Evolutionary conservation across 305 asterid genomes (phyloP).

Genomic region (Ajuga reptans): DNA sequence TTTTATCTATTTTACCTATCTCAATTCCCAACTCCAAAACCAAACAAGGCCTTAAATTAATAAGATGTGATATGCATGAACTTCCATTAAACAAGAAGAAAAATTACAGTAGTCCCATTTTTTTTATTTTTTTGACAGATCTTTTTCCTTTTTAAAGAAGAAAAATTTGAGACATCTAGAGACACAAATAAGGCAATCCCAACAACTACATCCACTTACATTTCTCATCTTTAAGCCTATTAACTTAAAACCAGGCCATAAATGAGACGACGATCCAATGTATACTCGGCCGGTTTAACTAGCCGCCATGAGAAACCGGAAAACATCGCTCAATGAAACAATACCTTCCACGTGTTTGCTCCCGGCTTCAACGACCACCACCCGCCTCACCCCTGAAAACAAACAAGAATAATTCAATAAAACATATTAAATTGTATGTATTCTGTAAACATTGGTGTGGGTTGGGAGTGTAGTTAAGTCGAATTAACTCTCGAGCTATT

Average conservation of each 20-base stretch:
- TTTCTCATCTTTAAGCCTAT: constrained; percentile 30
- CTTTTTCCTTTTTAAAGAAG: constrained; percentile 7
- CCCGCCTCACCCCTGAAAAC: constrained; percentile 70
- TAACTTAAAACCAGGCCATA: constrained; percentile 29
- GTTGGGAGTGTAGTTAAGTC: too few species aligned
- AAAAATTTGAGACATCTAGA: constrained; percentile 17
- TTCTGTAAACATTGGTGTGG: too few species aligned
- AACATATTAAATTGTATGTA: background rate
- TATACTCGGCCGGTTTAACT: constrained; percentile 21
- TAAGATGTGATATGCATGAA: too few species aligned
- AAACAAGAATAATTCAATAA: background rate
- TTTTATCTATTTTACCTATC: too few species aligned
- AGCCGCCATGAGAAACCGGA: constrained; percentile 70
- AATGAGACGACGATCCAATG: constrained; percentile 24
- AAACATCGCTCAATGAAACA: constrained; percentile 59
- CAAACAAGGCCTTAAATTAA: too few species aligned
- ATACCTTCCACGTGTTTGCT: constrained; percentile 91
- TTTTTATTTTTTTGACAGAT: too few species aligned
- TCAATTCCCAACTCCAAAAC: too few species aligned
- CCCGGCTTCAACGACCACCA: constrained; percentile 87
- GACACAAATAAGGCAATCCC: constrained; percentile 12
- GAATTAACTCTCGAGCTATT: too few species aligned
- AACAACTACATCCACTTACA: constrained; percentile 25
- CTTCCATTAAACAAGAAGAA: too few species aligned
- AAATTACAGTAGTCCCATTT: background rate